Evolutionary conservation across 257 asterid genomes (phyloP), one percentile per base, ranked within the genome.

Genomic region (Galeopsis tetrahit): DNA sequence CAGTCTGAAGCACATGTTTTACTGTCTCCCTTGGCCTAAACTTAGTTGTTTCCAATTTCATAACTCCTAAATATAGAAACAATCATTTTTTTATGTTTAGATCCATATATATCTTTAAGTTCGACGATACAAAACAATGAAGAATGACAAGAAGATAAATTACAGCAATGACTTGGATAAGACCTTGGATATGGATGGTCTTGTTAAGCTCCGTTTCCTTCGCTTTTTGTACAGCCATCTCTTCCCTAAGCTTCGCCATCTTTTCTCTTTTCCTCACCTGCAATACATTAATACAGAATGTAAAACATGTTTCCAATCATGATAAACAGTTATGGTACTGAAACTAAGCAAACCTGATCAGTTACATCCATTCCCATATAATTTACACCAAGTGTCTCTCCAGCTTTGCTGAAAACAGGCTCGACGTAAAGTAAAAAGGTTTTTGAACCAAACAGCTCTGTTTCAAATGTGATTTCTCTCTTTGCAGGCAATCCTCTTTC

Each of bases 311-410:
- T 15, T 15, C 28, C 15, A 32, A 57, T 13, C 15, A 32, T 32
- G 42, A 31, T 4, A 58, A 58, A 6, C 43, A 38, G 9, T 38
- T 38, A 5, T 38, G 43, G 28, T 21, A 21, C 28, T 21, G 28
- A 21, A 21, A 21, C 75, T 42, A 44, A 58, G 48, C 34, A 76
- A 48, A 88, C 96, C 90, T 92, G 97, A 79, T 92, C 98, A 52
- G 98, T 92, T 49, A 92, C 85, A 71, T 92, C 98, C 97, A 90
- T 92, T 67, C 98, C 98, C 98, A 90, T 92, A 70, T 92, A 92
- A 80, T 90, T 92, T 11, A 92, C 95, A 31, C 97, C 97, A 33
- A 92, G 85, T 13, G 90, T 88, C 73, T 90, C 97, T 44, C 97
- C 95, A 7, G 89, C 75, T 79, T 90, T 92, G 84, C 91, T 90